Percentiles rank a stretch among this genome's conserved stretches.
phyloP scores from a whole-genome alignment of 345 rosid species.

The Lagerstroemia speciosa region DNA sequence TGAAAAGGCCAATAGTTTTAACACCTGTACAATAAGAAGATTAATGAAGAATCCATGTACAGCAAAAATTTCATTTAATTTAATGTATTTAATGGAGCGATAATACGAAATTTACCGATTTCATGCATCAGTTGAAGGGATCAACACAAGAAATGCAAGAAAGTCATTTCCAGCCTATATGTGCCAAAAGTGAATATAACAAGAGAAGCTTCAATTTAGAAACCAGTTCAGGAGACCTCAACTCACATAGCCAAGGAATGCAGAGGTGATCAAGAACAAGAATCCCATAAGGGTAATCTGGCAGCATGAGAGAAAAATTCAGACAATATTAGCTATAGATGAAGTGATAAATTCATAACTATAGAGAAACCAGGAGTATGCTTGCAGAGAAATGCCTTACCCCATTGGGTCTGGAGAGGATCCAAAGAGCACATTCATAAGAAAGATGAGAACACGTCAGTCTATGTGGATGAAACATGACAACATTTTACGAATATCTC shows the following conservation, averaged over 20 bases:
- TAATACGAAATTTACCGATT: not conserved
- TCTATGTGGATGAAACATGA: not conserved
- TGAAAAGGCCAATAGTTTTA: not conserved
- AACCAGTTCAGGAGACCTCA: not conserved
- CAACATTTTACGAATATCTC: not conserved
- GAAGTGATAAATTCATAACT: not conserved
- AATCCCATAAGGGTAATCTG: constrained; percentile 97
- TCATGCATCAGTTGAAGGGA: not conserved
- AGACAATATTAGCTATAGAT: constrained; percentile 10
- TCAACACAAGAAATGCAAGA: not conserved
- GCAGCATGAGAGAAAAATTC: constrained; percentile 9
- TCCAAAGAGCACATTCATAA: constrained; percentile 7
- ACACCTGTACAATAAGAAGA: too few relatives aligned
- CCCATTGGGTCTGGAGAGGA: constrained; percentile 72
- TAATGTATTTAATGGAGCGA: too few relatives aligned
- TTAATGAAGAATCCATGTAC: not conserved
- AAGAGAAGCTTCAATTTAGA: not conserved
- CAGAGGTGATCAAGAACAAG: constrained; percentile 75
- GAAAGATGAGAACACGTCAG: constrained; percentile 7
- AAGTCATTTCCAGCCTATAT: not conserved
- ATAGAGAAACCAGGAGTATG: not conserved
- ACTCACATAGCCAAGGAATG: constrained; percentile 88
- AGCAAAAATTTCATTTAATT: not conserved
- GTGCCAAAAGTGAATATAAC: not conserved
- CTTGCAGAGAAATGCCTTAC: constrained; percentile 27